Base-by-base conservation (phyloP, 257 asterid species). In the Solanum dulcamara region DNA sequence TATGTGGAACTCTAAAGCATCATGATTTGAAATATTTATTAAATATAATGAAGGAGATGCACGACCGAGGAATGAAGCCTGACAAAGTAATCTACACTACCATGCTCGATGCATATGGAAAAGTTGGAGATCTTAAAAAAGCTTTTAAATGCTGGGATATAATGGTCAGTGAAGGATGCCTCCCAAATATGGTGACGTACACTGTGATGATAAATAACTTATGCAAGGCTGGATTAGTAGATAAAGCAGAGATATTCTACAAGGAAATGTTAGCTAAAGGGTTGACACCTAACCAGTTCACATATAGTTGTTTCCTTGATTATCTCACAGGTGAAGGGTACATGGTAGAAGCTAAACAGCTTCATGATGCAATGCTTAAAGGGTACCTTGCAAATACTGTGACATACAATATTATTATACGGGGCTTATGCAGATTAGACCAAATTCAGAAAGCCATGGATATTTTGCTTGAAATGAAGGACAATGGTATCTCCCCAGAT, bases 261-360 rank as follows among this genome's bases (percentile, higher is more conserved):
- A 89, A 88, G 87, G 94, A 93, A 88, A 95, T 95, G 99, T 51
- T 90, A 24, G 81, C 48, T 26, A 84, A 67, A 8, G 97, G 97
- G n/a, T 71, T 92, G 87, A 53, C 88, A 37, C 98, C 98, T 53
- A 94, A 93, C 85, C 92, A 92, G 85, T 82, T 93, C 71, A 94
- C 98, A 7, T 93, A 92, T 66, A 96, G 97, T 37, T 93, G 98
- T 89, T 90, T 96, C 85, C 97, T 96, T 24, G 96, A 95, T 89
- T 92, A 92, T 86, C 93, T 96, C 50, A 88, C 96, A 0, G 46
- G 91, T 85, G 92, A 81, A 80, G 97, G 97, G 40, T 87, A 89
- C 88, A 93, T 96, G 93, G 88, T 89, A 83, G 92, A 91, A 84
- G 98, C 98, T 81, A 71, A 84, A 50, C 86, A 81, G 72, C 91